Evolutionary conservation across 1,284 basidiomycete species (phyloP).

Genomic region (Mycosarcoma mackinlayi): DNA sequence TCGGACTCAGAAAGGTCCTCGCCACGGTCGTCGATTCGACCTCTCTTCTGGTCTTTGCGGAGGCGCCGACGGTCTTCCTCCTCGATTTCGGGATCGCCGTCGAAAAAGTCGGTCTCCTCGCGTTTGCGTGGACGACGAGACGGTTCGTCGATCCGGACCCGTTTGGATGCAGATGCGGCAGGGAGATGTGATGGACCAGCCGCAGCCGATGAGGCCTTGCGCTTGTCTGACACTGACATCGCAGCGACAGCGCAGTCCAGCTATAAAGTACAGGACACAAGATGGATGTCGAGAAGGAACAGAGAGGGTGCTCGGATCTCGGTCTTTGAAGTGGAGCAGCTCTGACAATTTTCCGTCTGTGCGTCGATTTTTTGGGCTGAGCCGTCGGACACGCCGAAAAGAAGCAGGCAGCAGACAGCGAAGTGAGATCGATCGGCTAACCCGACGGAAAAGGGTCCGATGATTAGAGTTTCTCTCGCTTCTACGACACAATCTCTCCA

Average conservation of each 20-base stretch:
- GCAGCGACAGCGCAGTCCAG: too few species aligned
- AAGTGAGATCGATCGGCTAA: conserved; percentile 10
- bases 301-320: conserved; percentile 26
- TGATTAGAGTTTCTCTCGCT: background rate
- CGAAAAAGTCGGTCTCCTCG: conserved; percentile 36
- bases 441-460: conserved; percentile 12
- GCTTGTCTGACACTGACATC: conserved; percentile 38
- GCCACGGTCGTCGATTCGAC: conserved; percentile 80
- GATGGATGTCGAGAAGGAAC: conserved; percentile 1
- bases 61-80: conserved; percentile 55
- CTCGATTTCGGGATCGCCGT: conserved; percentile 62
- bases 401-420: conserved; percentile 18
- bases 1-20: conserved; percentile 80
- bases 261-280: background rate
- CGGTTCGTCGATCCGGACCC: conserved; percentile 38
- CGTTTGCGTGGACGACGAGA: conserved; percentile 20
- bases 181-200: conserved; percentile 6
- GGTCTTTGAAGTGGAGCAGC: conserved; percentile 24
- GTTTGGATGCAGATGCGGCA: conserved; percentile 19
- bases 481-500: conserved; percentile 1
- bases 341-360: conserved; percentile 20
- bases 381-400: conserved; percentile 2
- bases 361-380: conserved; percentile 9
- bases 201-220: conserved; percentile 12
- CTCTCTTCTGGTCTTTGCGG: conserved; percentile 55